Percentiles rank a stretch among this genome's conserved stretches.
Evolutionary conservation across 805 yeast species (phyloP).

Genomic region (Isabelozyma heimii): DNA sequence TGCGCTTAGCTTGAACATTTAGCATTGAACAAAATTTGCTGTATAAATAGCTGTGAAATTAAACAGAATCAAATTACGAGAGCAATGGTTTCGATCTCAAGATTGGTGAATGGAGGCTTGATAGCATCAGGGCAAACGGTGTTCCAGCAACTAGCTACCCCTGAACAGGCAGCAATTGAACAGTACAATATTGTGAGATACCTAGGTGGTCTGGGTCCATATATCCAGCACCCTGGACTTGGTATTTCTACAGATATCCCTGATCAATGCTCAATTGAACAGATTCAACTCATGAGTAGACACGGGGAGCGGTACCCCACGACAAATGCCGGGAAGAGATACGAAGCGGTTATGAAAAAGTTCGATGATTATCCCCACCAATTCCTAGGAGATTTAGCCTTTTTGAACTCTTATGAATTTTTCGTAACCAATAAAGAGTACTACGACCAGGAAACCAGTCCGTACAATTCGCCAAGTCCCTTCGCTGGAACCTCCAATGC

Average conservation of each 20-base stretch:
- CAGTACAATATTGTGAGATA: conserved; percentile 44
- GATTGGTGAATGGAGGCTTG: conserved; percentile 22
- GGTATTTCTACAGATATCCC: conserved; percentile 53
- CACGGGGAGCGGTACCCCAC: conserved; percentile 73
- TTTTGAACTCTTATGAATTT: conserved; percentile 38
- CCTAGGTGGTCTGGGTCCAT: conserved; percentile 51
- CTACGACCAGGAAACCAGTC: conserved; percentile 22
- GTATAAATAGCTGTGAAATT: neutral
- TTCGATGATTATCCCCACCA: conserved; percentile 20
- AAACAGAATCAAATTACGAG: neutral
- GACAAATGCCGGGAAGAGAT: conserved; percentile 21
- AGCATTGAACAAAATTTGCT: neutral
- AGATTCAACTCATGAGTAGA: conserved; percentile 68
- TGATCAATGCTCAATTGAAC: conserved; percentile 53
- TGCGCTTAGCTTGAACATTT: neutral
- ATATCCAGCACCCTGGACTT: conserved; percentile 44
- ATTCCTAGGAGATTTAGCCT: conserved; percentile 44
- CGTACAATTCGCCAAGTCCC: conserved; percentile 17
- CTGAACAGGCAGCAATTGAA: conserved; percentile 28
- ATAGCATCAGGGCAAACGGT: conserved; percentile 19
- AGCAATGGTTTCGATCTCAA: conserved; percentile 24
- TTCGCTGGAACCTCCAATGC: conserved; percentile 21
- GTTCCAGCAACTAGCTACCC: conserved; percentile 22
- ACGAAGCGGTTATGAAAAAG: conserved; percentile 24
- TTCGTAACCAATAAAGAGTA: conserved; percentile 12